Conservation (phyloP, 176 grass and related monocot species). For the Oryza rufipogon region DNA sequence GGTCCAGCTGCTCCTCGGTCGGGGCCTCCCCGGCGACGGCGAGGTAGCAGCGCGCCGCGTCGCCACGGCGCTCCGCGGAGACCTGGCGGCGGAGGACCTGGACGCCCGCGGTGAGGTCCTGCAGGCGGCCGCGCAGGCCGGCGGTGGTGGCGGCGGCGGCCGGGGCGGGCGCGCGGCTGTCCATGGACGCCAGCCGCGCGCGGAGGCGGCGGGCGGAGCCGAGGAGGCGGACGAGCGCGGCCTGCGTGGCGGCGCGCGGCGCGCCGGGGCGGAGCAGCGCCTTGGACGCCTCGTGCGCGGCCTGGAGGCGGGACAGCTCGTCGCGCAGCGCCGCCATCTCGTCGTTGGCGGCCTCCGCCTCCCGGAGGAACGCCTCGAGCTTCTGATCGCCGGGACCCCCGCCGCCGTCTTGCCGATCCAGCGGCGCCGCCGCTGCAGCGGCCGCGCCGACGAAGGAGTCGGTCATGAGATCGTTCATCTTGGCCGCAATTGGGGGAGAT, state of each 20-base stretch:
- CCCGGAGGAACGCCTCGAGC: slow-evolving; percentile 54
- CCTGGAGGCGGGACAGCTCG: slow-evolving; percentile 44
- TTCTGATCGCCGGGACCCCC: slow-evolving; percentile 19
- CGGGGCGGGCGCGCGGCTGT: slow-evolving; percentile 46
- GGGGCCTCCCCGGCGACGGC: slow-evolving; percentile 63
- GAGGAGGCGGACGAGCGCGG: slow-evolving; percentile 52
- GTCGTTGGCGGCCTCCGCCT: slow-evolving; percentile 55
- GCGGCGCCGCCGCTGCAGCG: slow-evolving; percentile 1
- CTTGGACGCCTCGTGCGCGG: slow-evolving; percentile 58
- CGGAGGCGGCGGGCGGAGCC: slow-evolving; percentile 42
- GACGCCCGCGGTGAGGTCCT: slow-evolving; percentile 58
- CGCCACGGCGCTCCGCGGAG: slow-evolving; percentile 55
- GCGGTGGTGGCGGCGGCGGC: slow-evolving; percentile 44
- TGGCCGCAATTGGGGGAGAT: not conserved
- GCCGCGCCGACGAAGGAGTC: slow-evolving; percentile 59
- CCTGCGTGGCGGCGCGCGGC: slow-evolving; percentile 41
- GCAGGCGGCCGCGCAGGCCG: slow-evolving; percentile 55
- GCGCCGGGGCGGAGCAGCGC: slow-evolving; percentile 31
- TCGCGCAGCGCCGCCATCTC: slow-evolving; percentile 49
- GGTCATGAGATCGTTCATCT: slow-evolving; percentile 71
- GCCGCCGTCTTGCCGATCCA: slow-evolving; percentile 9
- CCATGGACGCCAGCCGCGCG: slow-evolving; percentile 51
- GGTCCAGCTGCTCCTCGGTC: slow-evolving; percentile 62
- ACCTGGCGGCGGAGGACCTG: slow-evolving; percentile 54
- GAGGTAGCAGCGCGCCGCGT: slow-evolving; percentile 65